Conservation (phyloP, 1,284 basidiomycete species). For the Malassezia sympodialis region DNA sequence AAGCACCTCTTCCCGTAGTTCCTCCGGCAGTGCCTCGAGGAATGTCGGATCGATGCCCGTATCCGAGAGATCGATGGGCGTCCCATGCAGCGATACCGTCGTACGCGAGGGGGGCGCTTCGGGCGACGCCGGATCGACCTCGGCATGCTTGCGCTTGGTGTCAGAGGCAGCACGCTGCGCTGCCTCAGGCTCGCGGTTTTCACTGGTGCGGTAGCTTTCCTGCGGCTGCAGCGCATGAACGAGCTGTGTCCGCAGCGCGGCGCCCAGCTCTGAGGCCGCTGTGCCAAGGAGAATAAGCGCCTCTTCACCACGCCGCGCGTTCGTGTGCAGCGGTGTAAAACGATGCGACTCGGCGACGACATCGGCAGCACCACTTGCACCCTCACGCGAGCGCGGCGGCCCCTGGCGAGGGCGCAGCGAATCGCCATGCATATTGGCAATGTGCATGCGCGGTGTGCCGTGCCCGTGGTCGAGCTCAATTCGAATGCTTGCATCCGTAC, state of each 20-base stretch:
- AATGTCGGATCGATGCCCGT: slow-evolving; percentile 97
- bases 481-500: slow-evolving; percentile 25
- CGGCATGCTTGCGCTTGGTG: slow-evolving; percentile 44
- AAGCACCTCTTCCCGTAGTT: slow-evolving; percentile 88
- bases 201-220: slow-evolving; percentile 21
- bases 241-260: slow-evolving; percentile 59
- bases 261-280: slow-evolving; percentile 57
- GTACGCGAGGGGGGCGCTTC: slow-evolving; percentile 8
- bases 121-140: not conserved
- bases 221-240: slow-evolving; percentile 69
- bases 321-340: slow-evolving; percentile 62
- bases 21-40: slow-evolving; percentile 91
- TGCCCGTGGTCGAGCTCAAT: slow-evolving; percentile 34
- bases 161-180: slow-evolving; percentile 19
- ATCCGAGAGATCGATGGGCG: slow-evolving; percentile 92
- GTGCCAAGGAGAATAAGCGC: slow-evolving; percentile 63
- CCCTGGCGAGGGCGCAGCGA: not conserved
- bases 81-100: slow-evolving; percentile 62
- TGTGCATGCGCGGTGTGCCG: slow-evolving; percentile 24
- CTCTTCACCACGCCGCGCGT: slow-evolving; percentile 85
- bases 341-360: slow-evolving; percentile 44
- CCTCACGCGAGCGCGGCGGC: slow-evolving; percentile 2
- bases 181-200: slow-evolving; percentile 21
- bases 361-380: slow-evolving; percentile 21
- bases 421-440: slow-evolving; percentile 21